Evolutionary conservation across 2,329 filamentous ascomycete genomes (phyloP), one percentile per base, ranked within the genome.

Genomic region (Penicillium brevicompactum): DNA sequence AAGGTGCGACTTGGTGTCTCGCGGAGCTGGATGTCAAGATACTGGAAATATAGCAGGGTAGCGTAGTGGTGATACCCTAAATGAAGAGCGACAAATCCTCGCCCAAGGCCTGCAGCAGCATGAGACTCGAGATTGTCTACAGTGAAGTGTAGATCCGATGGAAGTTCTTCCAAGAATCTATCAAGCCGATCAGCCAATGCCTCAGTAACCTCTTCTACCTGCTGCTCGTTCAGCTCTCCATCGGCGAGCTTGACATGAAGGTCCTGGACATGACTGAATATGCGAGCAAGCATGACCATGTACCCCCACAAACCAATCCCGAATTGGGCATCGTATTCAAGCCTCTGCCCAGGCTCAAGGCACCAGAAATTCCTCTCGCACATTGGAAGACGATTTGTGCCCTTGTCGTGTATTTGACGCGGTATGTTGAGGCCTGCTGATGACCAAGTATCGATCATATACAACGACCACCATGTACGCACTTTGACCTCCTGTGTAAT

Each of bases 11-110:
- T 46, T 7, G 46, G 38, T 2, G 24, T 56, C 24, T 46, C 14
- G 49, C 57, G 31, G 57, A 57, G 50, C n/a, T 61, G 49, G 6
- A 49, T 49, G 31, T 75, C 73, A 2, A 76, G 67, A 47, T 69
- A 76, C 13, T 67, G 70, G 51, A 74, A 77, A 48, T 70, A 76
- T 10, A 77, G 66, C n/a, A 76, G 55, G 0, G 68, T 73, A 1
- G 68, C 60, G 53, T 76, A 77, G 53, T 77, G 71, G 44, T 76
- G 67, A 50, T 67, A 75, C 1, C 68, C 72, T 0, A 76, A 52
- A 49, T 76, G 74, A n/a, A 76, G 58, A 13, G 71, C 69, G 2
- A 76, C 59, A 24, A 76, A 75, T 0, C 65, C 56, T 0, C 71
- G 63, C 7, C 73, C 74, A 0, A 66, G 59, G 7, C 70, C 68